phyloP scores from a whole-genome alignment of 169 alveolate species.

The Plasmodium vivax region DNA sequence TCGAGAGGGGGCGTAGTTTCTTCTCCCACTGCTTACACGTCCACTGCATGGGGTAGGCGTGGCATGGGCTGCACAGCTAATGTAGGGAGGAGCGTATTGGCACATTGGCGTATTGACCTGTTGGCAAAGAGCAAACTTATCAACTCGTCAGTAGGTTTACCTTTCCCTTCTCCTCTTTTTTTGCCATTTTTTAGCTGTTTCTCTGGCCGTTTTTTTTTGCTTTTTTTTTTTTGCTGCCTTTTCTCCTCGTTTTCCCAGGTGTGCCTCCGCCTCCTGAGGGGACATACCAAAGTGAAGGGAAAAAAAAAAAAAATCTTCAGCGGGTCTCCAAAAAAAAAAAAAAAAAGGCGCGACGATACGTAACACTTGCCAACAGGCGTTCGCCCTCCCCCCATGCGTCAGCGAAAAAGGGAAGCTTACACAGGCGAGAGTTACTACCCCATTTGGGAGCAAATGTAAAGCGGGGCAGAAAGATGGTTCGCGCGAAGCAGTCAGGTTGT shows the following conservation, averaged over 20 bases:
- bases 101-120: not conserved
- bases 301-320: not conserved
- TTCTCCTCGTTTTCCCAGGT: not conserved
- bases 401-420: not conserved
- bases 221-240: not conserved
- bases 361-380: not conserved
- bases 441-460: not conserved
- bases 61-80: not conserved
- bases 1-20: not conserved
- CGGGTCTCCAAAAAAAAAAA: not conserved
- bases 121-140: not conserved
- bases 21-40: not conserved
- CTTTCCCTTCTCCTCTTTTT: not conserved
- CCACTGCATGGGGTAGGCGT: not conserved
- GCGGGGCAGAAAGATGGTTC: not conserved
- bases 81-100: not conserved
- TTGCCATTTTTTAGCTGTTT: not conserved
- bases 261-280: not conserved
- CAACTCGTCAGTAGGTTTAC: not conserved
- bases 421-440: not conserved
- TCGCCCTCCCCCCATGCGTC: not conserved
- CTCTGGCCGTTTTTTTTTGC: not conserved
- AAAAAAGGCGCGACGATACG: not conserved
- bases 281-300: not conserved
- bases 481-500: not conserved